phyloP scores from a whole-genome alignment of 2,329 filamentous ascomycete species.

The Acephala macrosclerotiorum region DNA sequence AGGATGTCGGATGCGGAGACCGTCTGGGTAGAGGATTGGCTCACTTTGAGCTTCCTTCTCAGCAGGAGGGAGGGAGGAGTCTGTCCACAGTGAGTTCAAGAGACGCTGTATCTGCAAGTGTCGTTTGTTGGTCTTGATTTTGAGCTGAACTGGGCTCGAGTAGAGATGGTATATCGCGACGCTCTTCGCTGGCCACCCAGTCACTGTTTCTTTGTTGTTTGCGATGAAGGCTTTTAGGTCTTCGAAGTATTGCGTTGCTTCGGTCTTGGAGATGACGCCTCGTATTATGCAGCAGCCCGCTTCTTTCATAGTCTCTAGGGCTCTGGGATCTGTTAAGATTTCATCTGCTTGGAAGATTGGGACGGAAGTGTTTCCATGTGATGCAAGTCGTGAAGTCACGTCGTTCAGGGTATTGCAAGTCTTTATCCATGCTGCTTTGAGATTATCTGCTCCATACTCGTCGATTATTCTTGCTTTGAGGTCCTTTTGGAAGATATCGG shows the following conservation, averaged over 20 bases:
- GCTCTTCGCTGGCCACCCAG: slow-evolving; percentile 66
- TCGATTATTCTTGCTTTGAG: slow-evolving; percentile 16
- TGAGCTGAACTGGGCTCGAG: slow-evolving; percentile 73
- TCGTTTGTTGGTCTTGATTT: slow-evolving; percentile 69
- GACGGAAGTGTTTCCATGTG: not conserved
- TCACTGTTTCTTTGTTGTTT: slow-evolving; percentile 67
- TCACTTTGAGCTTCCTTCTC: slow-evolving; percentile 50
- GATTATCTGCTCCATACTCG: slow-evolving; percentile 11
- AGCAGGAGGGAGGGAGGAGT: slow-evolving; percentile 24
- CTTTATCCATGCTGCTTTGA: slow-evolving; percentile 10
- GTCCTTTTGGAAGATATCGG: slow-evolving; percentile 9
- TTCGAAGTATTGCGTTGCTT: slow-evolving; percentile 70
- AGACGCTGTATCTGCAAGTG: slow-evolving; percentile 67
- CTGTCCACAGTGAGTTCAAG: slow-evolving; percentile 65
- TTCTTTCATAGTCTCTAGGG: slow-evolving; percentile 6
- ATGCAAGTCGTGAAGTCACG: slow-evolving; percentile 6
- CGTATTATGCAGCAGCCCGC: slow-evolving; percentile 59
- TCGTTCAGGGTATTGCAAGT: slow-evolving; percentile 10
- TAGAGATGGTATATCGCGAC: slow-evolving; percentile 80
- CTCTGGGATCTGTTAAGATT: not conserved
- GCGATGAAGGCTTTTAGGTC: slow-evolving; percentile 69
- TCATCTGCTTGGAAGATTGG: slow-evolving; percentile 15
- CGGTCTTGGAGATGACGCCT: slow-evolving; percentile 67
- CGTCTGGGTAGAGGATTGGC: slow-evolving; percentile 72
- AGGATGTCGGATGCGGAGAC: slow-evolving; percentile 70